Percentiles rank a stretch among this genome's conserved stretches.
Evolutionary conservation across 108 stramenopile genomes (phyloP).

Genomic region (Ochromonas danica): DNA sequence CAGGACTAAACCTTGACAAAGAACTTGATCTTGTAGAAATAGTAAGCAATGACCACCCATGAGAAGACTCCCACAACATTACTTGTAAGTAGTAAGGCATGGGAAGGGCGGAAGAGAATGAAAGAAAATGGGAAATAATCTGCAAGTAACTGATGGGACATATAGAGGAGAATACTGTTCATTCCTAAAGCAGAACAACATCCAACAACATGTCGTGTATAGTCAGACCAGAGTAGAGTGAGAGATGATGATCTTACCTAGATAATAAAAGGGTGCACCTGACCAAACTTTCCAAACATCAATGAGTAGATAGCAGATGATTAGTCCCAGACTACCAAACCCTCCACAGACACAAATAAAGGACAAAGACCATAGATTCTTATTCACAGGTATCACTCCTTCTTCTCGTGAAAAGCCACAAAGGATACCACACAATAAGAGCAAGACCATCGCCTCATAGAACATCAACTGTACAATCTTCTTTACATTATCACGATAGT

Average conservation of each 20-base stretch:
- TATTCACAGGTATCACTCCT: constrained; percentile 37
- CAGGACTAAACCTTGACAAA: constrained; percentile 32
- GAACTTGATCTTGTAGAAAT: constrained; percentile 27
- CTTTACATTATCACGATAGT: not conserved
- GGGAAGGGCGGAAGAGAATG: not conserved
- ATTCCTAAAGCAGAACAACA: no score
- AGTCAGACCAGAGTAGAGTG: not conserved
- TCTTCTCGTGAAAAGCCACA: constrained; percentile 26
- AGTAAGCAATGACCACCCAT: constrained; percentile 31
- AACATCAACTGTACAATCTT: not conserved
- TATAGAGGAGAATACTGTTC: constrained; percentile 44
- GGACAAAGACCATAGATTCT: constrained; percentile 43
- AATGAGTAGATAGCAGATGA: constrained; percentile 4
- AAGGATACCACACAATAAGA: constrained; percentile 21
- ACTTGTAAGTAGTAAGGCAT: not conserved
- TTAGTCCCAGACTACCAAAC: constrained; percentile 9
- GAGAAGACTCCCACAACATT: constrained; percentile 38
- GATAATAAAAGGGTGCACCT: constrained; percentile 27
- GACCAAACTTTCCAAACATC: constrained; percentile 38
- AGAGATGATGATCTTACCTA: not conserved
- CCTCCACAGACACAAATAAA: constrained; percentile 36
- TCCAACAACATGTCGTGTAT: not conserved
- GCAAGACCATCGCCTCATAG: not conserved
- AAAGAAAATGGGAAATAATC: constrained; percentile 32
- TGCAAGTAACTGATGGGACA: constrained; percentile 25